Evolutionary conservation across 345 rosid species (phyloP).

Genomic region (Eutrema japonicum): DNA sequence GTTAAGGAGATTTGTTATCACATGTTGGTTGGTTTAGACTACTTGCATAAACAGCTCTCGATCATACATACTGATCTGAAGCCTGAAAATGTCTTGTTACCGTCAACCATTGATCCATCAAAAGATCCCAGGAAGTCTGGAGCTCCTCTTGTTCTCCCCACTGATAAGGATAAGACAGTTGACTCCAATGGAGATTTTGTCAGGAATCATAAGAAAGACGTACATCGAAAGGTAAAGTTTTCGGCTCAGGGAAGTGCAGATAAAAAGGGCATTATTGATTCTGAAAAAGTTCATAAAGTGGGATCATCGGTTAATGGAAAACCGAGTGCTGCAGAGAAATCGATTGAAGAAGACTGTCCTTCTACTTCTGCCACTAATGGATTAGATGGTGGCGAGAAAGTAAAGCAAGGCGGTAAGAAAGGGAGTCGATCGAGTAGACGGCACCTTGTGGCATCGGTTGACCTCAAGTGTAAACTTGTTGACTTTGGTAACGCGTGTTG

Average conservation of each 20-base stretch:
- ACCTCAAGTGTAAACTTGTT: constrained; percentile 82
- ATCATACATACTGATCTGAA: constrained; percentile 95
- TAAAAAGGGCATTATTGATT: constrained; percentile 48
- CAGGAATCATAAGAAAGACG: constrained; percentile 72
- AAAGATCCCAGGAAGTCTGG: constrained; percentile 74
- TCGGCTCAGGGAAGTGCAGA: constrained; percentile 53
- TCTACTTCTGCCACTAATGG: constrained; percentile 39
- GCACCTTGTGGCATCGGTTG: constrained; percentile 59
- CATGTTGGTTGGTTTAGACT: constrained; percentile 78
- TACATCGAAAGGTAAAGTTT: constrained; percentile 69
- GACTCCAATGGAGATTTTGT: constrained; percentile 58
- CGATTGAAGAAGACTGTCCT: constrained; percentile 34
- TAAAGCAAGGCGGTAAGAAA: constrained; percentile 44
- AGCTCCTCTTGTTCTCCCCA: constrained; percentile 63
- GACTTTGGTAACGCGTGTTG: constrained; percentile 98
- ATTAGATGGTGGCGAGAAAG: constrained; percentile 39
- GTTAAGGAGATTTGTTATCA: constrained; percentile 79
- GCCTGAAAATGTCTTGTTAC: constrained; percentile 86
- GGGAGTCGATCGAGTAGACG: constrained; percentile 44
- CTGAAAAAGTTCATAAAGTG: constrained; percentile 43
- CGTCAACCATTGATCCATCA: constrained; percentile 75
- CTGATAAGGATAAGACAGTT: constrained; percentile 52
- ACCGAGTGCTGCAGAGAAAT: constrained; percentile 34
- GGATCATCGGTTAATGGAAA: constrained; percentile 48
- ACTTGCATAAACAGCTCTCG: constrained; percentile 79